phyloP scores from a whole-genome alignment of 306 rosid genomes.

The Alnus glutinosa region DNA sequence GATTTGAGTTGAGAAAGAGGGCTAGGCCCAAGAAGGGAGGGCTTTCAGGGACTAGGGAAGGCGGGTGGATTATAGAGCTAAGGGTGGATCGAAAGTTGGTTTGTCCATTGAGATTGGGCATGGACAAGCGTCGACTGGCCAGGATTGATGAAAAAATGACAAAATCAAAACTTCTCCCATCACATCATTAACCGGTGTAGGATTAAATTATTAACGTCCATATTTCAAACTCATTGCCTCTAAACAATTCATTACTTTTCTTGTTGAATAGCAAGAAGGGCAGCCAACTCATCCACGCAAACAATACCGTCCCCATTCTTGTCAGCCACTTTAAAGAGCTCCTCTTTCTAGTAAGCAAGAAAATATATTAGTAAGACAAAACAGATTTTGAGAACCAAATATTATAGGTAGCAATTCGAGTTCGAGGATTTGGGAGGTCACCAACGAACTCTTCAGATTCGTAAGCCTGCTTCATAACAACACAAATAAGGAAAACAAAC shows the following conservation, averaged over 20 bases:
- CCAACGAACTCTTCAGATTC: background rate
- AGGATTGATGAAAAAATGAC: too few species aligned
- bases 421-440: slow-evolving; percentile 18
- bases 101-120: too few species aligned
- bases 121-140: too few species aligned
- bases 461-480: slow-evolving; percentile 9
- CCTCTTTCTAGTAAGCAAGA: slow-evolving; percentile 74
- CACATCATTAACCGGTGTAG: too few species aligned
- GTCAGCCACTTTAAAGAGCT: slow-evolving; percentile 90
- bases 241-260: slow-evolving; percentile 63
- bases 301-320: slow-evolving; percentile 82
- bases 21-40: too few species aligned
- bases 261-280: slow-evolving; percentile 82
- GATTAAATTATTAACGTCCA: background rate
- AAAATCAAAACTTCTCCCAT: too few species aligned
- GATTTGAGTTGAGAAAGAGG: too few species aligned
- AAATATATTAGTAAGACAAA: slow-evolving; percentile 31
- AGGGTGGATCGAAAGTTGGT: too few species aligned
- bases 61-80: too few species aligned
- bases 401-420: slow-evolving; percentile 11
- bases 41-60: too few species aligned
- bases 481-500: background rate
- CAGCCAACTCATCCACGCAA: slow-evolving; percentile 91
- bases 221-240: slow-evolving; percentile 20
- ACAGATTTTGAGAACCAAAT: slow-evolving; percentile 8